A percentile compares a stretch with the other conserved stretches of the same genome.
Conservation (phyloP, 1,284 basidiomycete species). For the Flammula alnicola region DNA sequence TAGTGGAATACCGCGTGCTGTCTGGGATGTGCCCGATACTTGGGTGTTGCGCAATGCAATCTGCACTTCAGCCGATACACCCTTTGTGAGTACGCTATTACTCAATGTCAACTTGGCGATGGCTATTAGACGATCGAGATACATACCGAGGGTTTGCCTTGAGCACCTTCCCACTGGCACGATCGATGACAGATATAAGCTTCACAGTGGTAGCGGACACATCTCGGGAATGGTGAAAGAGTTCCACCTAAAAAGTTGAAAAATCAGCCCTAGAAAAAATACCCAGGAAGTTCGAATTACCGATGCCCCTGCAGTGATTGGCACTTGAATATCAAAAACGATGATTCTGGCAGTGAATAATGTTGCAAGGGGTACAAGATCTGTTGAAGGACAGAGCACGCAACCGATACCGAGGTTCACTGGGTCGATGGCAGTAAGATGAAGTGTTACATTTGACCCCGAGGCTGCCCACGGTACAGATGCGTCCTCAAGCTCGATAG, state of each 20-base stretch:
- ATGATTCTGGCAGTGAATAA: slow-evolving; percentile 88
- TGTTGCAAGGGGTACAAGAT: slow-evolving; percentile 78
- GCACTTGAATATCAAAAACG: slow-evolving; percentile 91
- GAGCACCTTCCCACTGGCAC: slow-evolving; percentile 73
- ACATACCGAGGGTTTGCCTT: slow-evolving; percentile 82
- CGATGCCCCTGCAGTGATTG: slow-evolving; percentile 87
- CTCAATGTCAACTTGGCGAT: slow-evolving; percentile 7
- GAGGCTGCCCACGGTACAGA: slow-evolving; percentile 87
- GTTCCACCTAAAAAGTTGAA: slow-evolving; percentile 66
- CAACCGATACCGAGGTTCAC: slow-evolving; percentile 88
- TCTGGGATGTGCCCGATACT: slow-evolving; percentile 52
- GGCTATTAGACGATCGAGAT: slow-evolving; percentile 1
- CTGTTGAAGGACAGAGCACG: slow-evolving; percentile 80
- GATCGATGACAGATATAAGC: slow-evolving; percentile 79
- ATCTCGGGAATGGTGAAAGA: slow-evolving; percentile 95
- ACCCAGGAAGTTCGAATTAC: slow-evolving; percentile 45
- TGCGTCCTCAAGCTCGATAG: slow-evolving; percentile 86
- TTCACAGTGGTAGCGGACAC: slow-evolving; percentile 88
- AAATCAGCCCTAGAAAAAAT: neutral
- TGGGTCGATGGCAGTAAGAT: slow-evolving; percentile 85
- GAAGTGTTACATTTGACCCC: slow-evolving; percentile 88
- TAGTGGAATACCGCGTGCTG: slow-evolving; percentile 72
- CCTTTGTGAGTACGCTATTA: slow-evolving; percentile 81
- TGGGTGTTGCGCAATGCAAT: slow-evolving; percentile 71
- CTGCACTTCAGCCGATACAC: slow-evolving; percentile 84